Evolutionary conservation across 345 rosid genomes (phyloP).

Genomic region (Atalantia buxifolia): DNA sequence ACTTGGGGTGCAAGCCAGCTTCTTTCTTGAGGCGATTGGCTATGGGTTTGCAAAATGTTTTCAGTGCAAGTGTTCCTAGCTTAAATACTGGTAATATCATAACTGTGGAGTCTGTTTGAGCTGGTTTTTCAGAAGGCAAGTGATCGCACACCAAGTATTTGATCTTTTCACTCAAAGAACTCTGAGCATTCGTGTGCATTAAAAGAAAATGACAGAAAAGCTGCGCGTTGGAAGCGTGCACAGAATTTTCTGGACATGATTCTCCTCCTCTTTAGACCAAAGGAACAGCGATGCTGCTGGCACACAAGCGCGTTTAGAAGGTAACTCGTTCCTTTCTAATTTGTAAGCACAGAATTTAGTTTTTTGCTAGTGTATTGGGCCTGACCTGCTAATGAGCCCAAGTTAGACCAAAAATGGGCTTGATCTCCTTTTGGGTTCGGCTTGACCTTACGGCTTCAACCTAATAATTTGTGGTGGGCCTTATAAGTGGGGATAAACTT

Average conservation of each 20-base stretch:
- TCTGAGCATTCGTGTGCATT: neutral
- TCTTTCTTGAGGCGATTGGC: conserved; percentile 78
- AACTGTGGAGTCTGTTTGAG: neutral
- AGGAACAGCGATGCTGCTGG: neutral
- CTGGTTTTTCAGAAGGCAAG: neutral
- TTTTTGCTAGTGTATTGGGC: neutral
- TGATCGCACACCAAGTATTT: neutral
- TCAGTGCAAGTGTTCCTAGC: conserved; percentile 78
- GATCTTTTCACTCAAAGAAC: conserved; percentile 7
- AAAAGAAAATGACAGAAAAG: neutral
- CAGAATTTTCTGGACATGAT: neutral
- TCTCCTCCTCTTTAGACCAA: neutral
- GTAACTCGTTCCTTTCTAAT: neutral
- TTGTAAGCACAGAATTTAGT: no score
- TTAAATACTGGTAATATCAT: conserved; percentile 63
- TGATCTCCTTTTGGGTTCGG: no score
- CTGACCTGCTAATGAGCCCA: neutral
- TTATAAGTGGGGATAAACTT: no score
- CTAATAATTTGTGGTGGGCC: no score
- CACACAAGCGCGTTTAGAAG: neutral
- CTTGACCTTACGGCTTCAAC: no score
- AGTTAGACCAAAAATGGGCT: neutral
- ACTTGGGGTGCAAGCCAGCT: conserved; percentile 62
- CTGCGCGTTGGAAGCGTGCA: neutral
- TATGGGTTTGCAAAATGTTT: conserved; percentile 71